Evolutionary conservation across 768 basidiomycete genomes (phyloP).

Genomic region (Naematelia encephala): DNA sequence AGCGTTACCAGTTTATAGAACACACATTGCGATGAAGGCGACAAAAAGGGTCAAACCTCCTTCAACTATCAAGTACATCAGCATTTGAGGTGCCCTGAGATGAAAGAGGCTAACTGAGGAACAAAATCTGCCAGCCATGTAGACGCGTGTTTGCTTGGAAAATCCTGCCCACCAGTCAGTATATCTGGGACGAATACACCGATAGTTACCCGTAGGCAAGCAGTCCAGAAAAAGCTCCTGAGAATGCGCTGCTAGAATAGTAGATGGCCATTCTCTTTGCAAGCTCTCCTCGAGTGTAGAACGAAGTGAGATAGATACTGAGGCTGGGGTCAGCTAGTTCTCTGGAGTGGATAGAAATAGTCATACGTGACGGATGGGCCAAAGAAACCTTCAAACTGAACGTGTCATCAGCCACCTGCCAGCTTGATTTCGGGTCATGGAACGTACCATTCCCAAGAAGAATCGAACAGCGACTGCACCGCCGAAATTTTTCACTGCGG

Average conservation of each 20-base stretch:
- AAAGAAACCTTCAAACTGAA: constrained; percentile 23
- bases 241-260: constrained; percentile 12
- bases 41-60: constrained; percentile 18
- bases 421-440: not conserved
- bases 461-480: constrained; percentile 9
- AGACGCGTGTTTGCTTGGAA: constrained; percentile 19
- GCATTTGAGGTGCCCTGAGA: not conserved
- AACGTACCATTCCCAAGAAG: constrained; percentile 7
- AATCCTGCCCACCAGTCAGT: not conserved
- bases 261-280: constrained; percentile 23
- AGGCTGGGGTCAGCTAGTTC: not conserved
- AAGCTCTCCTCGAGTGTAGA: constrained; percentile 23
- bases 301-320: constrained; percentile 11
- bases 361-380: constrained; percentile 20
- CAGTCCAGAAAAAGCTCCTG: constrained; percentile 21
- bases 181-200: not conserved
- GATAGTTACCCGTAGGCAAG: constrained; percentile 11
- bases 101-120: constrained; percentile 4
- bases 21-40: constrained; percentile 11
- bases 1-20: not conserved
- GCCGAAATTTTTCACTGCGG: constrained; percentile 14
- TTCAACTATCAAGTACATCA: constrained; percentile 10
- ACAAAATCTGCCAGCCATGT: constrained; percentile 28
- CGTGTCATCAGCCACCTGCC: not conserved
- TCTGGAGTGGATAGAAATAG: not conserved